Base-by-base conservation (phyloP, 108 stramenopile genomes). In the Pseudonitzschia pungens region DNA sequence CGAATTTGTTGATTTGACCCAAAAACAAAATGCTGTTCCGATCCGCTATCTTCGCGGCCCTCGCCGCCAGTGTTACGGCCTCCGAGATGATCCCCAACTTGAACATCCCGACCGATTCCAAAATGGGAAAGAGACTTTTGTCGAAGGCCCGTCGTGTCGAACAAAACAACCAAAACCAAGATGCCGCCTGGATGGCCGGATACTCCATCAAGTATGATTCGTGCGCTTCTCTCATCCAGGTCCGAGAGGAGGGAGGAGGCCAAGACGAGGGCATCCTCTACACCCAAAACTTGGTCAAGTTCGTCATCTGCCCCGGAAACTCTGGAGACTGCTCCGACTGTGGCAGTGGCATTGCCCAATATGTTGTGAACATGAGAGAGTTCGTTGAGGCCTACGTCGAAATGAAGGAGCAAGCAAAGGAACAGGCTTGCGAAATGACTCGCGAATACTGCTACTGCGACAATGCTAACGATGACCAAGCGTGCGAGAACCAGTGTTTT, bases 381-480 rank as follows among this genome's bases (percentile, higher is more conserved):
- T 95, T 88, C 72, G 74, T 92, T 58, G 84, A 90, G 42, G 84
- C 91, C 27, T 87, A 83, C 77, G 77, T 73, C 31, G 84, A 87
- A 36, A 26, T 70, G 32, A 79, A 84, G 76, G 50, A 75, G 79
- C 43, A 75, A 4, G 83, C 68, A 5, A 65, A 82, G 44, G 88
- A 89, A 68, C 77, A 81, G 54, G 81, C 81, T 50, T 95, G 93
- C 62, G 91, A 91, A 68, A 69, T 60, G 1, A 77, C 88, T 32
- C 79, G 80, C 2, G 90, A 92, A 71, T 88, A 80, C 77, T 92
- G 89, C 70, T 83, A 86, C 83, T 90, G 91, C 51, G 86, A 92
- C 51, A 70, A 84, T 57, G 81, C 78, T 50, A 80, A 89, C 54
- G 89, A 93, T 43, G 76, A 89, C 26, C 82, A 86, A 51, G 76